A percentile compares a stretch with the other conserved stretches of the same genome.
These are phyloP conservation scores for Globisporangium polare DNA, from an alignment of 352 stramenopile species.

Conservation along the genomic window DNA sequence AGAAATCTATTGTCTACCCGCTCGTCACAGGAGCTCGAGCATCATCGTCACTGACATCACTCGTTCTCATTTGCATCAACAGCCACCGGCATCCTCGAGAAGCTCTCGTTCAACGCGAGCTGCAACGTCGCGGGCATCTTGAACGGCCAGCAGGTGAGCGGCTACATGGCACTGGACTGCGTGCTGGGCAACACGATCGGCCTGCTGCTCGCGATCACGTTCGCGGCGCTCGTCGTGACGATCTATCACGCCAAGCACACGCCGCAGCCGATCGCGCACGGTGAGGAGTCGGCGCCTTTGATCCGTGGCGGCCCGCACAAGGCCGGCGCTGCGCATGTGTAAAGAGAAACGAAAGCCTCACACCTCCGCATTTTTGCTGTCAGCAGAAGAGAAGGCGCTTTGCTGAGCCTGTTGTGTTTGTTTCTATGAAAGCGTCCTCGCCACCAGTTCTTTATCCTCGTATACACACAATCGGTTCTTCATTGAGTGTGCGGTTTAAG, in stretches of 20 bases:
- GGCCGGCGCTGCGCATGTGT: slow-evolving; percentile 1
- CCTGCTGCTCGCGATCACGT: slow-evolving; percentile 46
- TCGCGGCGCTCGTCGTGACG: slow-evolving; percentile 36
- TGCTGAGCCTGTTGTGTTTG: neutral
- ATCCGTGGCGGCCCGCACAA: slow-evolving; percentile 19
- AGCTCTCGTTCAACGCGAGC: slow-evolving; percentile 81
- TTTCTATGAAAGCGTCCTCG: neutral
- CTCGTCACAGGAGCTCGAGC: too few species aligned
- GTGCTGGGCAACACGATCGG: slow-evolving; percentile 73
- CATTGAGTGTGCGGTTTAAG: neutral
- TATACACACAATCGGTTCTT: slow-evolving; percentile 13
- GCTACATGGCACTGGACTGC: slow-evolving; percentile 71
- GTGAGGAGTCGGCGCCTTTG: slow-evolving; percentile 43
- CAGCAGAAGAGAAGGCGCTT: slow-evolving; percentile 10
- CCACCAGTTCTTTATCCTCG: slow-evolving; percentile 14
- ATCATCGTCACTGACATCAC: neutral
- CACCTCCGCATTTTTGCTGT: neutral
- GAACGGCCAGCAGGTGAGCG: slow-evolving; percentile 57
- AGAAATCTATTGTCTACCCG: neutral
- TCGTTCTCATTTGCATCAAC: neutral
- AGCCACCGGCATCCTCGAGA: slow-evolving; percentile 71
- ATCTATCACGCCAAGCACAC: slow-evolving; percentile 55
- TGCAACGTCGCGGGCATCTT: slow-evolving; percentile 76
- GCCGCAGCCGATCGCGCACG: slow-evolving; percentile 5
- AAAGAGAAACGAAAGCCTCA: neutral